Conservation (phyloP, 768 basidiomycete species). For the Bullera alba region DNA sequence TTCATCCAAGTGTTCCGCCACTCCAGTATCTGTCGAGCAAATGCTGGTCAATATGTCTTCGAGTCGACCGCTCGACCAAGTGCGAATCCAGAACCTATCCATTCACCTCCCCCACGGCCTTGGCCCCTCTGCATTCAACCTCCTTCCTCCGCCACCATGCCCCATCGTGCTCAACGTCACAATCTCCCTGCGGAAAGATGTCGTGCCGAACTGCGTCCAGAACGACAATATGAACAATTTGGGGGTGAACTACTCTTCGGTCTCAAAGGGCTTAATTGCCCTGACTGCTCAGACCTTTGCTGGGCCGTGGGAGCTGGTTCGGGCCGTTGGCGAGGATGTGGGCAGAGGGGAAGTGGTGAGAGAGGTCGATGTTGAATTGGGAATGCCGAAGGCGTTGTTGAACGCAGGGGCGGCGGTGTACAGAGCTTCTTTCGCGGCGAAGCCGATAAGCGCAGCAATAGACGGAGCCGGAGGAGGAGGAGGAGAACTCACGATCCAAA, state of each 20-base stretch:
- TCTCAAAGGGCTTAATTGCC: slow-evolving; percentile 50
- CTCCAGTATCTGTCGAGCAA: no score
- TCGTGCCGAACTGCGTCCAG: slow-evolving; percentile 51
- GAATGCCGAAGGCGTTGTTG: slow-evolving; percentile 53
- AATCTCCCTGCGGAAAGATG: slow-evolving; percentile 44
- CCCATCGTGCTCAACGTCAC: slow-evolving; percentile 52
- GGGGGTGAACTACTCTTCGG: slow-evolving; percentile 61
- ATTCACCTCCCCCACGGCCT: slow-evolving; percentile 42
- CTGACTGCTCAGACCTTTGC: slow-evolving; percentile 48
- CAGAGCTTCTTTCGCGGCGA: no score
- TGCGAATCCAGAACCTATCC: slow-evolving; percentile 42
- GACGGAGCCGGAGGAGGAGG: slow-evolving; percentile 18
- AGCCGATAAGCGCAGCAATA: slow-evolving; percentile 17
- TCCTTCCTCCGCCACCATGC: slow-evolving; percentile 49
- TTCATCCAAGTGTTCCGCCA: no score
- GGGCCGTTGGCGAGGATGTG: slow-evolving; percentile 48
- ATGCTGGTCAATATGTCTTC: no score
- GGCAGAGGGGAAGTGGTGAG: slow-evolving; percentile 42
- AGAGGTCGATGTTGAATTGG: slow-evolving; percentile 50
- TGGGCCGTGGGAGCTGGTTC: slow-evolving; percentile 52
- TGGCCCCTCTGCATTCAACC: slow-evolving; percentile 41
- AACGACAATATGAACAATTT: slow-evolving; percentile 53
- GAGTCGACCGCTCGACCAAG: no score
- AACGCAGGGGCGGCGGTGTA: slow-evolving; percentile 52
- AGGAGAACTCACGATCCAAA: no score